phyloP scores from a whole-genome alignment of 176 grass and related monocot species.

The Triticum timopheevii region DNA sequence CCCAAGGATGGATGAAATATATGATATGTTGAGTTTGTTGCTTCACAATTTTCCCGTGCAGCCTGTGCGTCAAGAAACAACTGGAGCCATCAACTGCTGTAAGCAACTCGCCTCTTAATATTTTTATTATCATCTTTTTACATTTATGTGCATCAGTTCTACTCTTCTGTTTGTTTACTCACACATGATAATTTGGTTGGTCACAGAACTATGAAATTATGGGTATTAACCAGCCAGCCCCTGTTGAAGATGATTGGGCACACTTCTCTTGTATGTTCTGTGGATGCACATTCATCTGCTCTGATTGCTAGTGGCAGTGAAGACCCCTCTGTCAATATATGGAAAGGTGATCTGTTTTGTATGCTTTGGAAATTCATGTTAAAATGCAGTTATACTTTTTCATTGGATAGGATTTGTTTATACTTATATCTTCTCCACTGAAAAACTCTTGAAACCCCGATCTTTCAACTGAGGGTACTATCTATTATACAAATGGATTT shows the following conservation, averaged over 20 bases:
- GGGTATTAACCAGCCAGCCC: slow-evolving; percentile 82
- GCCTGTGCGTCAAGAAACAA: too few species aligned
- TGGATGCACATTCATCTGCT: slow-evolving; percentile 79
- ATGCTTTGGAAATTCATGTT: too few species aligned
- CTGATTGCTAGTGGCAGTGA: slow-evolving; percentile 92
- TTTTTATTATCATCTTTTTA: background rate
- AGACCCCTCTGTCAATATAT: slow-evolving; percentile 80
- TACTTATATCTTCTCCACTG: too few species aligned
- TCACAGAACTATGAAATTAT: slow-evolving; percentile 74
- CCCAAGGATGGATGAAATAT: slow-evolving; percentile 41
- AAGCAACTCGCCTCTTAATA: too few species aligned
- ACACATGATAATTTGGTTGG: slow-evolving; percentile 18
- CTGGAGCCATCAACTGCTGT: too few species aligned
- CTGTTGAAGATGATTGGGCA: slow-evolving; percentile 92
- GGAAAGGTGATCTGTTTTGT: slow-evolving; percentile 58
- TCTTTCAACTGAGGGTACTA: too few species aligned
- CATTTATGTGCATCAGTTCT: background rate
- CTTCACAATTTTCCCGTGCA: background rate
- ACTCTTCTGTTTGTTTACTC: background rate
- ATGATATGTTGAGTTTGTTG: slow-evolving; percentile 43
- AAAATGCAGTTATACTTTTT: too few species aligned
- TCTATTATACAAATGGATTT: too few species aligned
- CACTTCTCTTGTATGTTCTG: slow-evolving; percentile 91
- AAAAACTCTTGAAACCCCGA: too few species aligned
- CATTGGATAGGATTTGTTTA: too few species aligned